phyloP scores from a whole-genome alignment of 2,329 filamentous ascomycete genomes.

The Calonectria hongkongensis region DNA sequence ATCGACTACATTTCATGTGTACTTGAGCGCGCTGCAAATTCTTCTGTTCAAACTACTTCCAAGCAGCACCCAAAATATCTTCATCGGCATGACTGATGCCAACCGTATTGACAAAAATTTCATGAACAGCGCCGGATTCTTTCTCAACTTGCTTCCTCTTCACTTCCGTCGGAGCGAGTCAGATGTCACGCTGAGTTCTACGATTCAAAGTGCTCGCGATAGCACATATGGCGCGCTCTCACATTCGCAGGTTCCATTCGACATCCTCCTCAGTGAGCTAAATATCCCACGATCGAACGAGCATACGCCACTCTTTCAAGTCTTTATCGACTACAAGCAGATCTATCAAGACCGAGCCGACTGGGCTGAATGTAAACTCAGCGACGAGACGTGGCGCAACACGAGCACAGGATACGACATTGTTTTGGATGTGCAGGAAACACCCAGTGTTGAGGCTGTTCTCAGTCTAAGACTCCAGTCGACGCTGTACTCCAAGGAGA shows the following conservation, averaged over 20 bases:
- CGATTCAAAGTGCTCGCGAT: not conserved
- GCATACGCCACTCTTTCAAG: constrained; percentile 3
- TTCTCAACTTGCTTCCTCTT: constrained; percentile 2
- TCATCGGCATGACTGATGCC: constrained; percentile 3
- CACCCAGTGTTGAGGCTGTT: not conserved
- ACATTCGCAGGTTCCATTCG: constrained; percentile 3
- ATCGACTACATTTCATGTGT: not conserved
- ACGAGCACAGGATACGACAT: constrained; percentile 17
- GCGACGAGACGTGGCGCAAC: constrained; percentile 13
- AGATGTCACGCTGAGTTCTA: not conserved
- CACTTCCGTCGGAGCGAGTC: not conserved
- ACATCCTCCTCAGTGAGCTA: not conserved
- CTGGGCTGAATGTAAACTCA: not conserved
- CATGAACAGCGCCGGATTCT: constrained; percentile 1
- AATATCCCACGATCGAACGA: not conserved
- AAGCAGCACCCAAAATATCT: not conserved
- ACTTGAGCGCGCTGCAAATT: not conserved
- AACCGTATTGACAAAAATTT: not conserved
- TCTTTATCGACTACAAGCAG: constrained; percentile 12
- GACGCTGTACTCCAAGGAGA: constrained; percentile 3
- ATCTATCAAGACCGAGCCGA: not conserved
- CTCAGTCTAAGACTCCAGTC: not conserved
- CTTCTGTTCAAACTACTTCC: not conserved
- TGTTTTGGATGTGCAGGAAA: constrained; percentile 1
- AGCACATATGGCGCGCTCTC: not conserved